A percentile compares a stretch with the other conserved stretches of the same genome.
These are phyloP conservation scores for Phytophthora pisi DNA, from an alignment of 352 stramenopile species.

Conservation along the genomic window DNA sequence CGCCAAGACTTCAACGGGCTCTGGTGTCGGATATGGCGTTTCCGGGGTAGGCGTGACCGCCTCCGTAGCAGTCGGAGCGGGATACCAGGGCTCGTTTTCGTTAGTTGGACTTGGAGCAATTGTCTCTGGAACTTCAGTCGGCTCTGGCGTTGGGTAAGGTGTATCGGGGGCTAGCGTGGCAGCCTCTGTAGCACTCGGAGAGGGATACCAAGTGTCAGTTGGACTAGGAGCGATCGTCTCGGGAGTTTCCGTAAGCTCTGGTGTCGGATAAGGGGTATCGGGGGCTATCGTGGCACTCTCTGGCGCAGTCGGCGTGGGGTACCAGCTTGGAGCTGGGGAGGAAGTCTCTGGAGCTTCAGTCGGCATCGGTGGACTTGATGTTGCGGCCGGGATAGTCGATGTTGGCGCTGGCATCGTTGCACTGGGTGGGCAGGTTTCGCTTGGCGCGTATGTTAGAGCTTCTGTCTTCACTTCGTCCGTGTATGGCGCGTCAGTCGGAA, in stretches of 20 bases:
- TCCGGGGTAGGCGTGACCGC: background rate
- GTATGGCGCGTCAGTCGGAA: background rate
- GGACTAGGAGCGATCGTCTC: background rate
- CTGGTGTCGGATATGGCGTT: background rate
- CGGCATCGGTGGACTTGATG: background rate
- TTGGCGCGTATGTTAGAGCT: constrained; percentile 2
- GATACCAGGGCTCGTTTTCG: constrained; percentile 1
- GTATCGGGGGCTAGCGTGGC: background rate
- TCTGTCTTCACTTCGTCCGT: constrained; percentile 7
- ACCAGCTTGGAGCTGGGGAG: background rate
- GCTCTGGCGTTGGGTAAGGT: background rate
- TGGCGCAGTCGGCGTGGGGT: background rate
- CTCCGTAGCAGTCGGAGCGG: background rate
- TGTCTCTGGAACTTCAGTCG: background rate
- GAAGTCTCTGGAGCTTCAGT: background rate
- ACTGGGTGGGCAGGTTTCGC: constrained; percentile 2
- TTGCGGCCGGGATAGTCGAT: background rate
- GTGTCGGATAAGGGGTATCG: background rate
- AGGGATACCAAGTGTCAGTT: background rate
- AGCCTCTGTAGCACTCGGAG: background rate
- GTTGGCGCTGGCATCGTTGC: background rate
- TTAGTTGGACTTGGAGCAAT: background rate
- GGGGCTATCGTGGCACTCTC: background rate
- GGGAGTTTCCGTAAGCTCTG: background rate
- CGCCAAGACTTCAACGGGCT: background rate